Percentiles rank a stretch among this genome's conserved stretches.
These are phyloP conservation scores for Penicillium sp. DNA, from an alignment of 2,329 filamentous ascomycete genomes.

Conservation along the genomic window DNA sequence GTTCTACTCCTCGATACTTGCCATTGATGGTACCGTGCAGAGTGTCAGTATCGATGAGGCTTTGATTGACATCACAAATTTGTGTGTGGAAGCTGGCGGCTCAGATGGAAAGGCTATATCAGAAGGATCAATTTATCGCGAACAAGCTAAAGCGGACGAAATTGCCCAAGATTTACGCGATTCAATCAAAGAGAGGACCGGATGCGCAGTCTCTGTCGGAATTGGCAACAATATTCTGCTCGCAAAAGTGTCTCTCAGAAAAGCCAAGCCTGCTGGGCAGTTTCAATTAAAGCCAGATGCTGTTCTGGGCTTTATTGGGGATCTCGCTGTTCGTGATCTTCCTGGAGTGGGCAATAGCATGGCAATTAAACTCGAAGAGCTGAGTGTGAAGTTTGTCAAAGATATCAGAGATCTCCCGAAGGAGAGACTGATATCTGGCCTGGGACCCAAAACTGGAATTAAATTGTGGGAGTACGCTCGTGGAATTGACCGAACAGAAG, in stretches of 20 bases:
- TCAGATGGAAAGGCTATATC: constrained; percentile 64
- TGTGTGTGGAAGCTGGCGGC: constrained; percentile 65
- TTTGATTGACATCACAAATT: constrained; percentile 74
- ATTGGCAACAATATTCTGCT: constrained; percentile 88
- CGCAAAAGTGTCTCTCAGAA: constrained; percentile 85
- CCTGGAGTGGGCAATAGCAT: constrained; percentile 93
- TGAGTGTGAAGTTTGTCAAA: constrained; percentile 77
- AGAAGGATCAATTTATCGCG: constrained; percentile 70
- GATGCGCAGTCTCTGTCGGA: constrained; percentile 85
- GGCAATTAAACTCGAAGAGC: constrained; percentile 80
- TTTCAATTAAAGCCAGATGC: constrained; percentile 82
- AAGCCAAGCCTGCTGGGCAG: constrained; percentile 92
- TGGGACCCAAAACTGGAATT: constrained; percentile 91
- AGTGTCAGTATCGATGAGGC: constrained; percentile 98
- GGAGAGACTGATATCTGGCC: constrained; percentile 68
- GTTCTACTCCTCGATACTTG: constrained; percentile 84
- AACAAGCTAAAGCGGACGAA: constrained; percentile 74
- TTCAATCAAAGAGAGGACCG: constrained; percentile 70
- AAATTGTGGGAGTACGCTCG: constrained; percentile 87
- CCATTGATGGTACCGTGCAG: constrained; percentile 79
- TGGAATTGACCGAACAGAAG: constrained; percentile 81
- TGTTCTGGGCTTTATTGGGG: constrained; percentile 72
- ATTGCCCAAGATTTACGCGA: constrained; percentile 68
- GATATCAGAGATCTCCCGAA: constrained; percentile 76
- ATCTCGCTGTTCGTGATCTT: constrained; percentile 74